Base-by-base conservation (phyloP, 179 eudicot genomes). In the Pouteria campechiana region DNA sequence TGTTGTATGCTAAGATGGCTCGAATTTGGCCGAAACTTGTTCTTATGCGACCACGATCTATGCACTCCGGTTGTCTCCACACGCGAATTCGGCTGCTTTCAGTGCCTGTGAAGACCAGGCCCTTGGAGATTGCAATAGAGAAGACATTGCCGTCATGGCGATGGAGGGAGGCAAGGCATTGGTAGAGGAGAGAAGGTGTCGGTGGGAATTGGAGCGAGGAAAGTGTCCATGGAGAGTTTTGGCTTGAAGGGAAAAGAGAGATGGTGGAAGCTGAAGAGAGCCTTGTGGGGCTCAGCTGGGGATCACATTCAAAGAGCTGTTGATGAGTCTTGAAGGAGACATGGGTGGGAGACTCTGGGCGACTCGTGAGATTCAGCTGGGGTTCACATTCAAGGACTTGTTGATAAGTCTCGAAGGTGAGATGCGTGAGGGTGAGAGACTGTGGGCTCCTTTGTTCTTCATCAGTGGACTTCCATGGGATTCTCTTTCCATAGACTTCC, bases 161-260 rank as follows among this genome's bases (percentile, higher is more conserved):
- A 38, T 55, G 81, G 7, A 73, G 73, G 16, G 84, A 76, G 28
- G 81, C 69, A 7, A 76, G 43, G 69, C 84, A 80, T 31, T 76
- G 75, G 64, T 64, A 74, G 20, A 74, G 59, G 15, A 71, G 59
- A 34, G 75, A 29, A 3, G 70, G 67, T 7, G 64, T 39, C 6
- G 78, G 70, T 12, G 75, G 24, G 4, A 10, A 25, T 11, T 50
- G 63, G 14, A 48, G 29, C 4, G 82, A 74, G 16, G 78, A 59
- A 16, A 54, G 67, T 8, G 66, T 57, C 80, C 80, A 77, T 5
- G 68, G 69, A 25, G 85, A 69, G 3, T 65, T 67, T 0, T 62
- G 68, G 35, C 71, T 68, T 1, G 48, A 74, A 15, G 69, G 62
- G 58, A 61, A 29, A 54, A 14, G 1, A 49, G 27, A 1, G 61